Evolutionary conservation across 306 rosid genomes (phyloP), one percentile per base, ranked within the genome.

Genomic region (Cucurbita maxima): DNA sequence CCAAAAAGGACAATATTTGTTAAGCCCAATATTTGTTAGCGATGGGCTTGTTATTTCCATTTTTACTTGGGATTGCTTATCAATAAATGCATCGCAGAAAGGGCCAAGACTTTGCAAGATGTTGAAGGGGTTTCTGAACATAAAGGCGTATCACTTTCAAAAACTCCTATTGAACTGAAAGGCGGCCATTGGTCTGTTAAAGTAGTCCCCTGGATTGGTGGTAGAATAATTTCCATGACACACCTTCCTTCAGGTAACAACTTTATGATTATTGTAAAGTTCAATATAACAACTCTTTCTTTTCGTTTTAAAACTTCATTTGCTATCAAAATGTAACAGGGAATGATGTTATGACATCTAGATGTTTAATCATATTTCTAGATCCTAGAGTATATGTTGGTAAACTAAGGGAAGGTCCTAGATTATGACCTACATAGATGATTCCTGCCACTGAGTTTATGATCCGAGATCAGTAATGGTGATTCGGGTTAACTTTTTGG

Each of bases 171-270:
- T 78, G 96, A 92, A 81, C 78, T 92, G 84, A 92, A 84, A 81
- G 88, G 84, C 71, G 81, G 85, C 38, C 80, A 80, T 67, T 92
- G 98, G 98, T 71, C 41, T 83, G 78, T 87, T 67, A 82, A 92
- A 83, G 80, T 87, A 48, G 88, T 90, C 79, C 96, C 98, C 66
- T 88, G 98, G 98, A 92, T 88, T 82, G 96, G 98, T 50, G 98
- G 96, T 55, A 83, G 98, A 90, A 88, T 92, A 58, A 83, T 90
- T 75, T 90, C 98, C 75, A 92, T 90, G 96, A 76, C 70, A 71
- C 92, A 92, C 88, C 74, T 82, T 76, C 90, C 91, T 64, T 87
- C 98, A 54, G 98, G 98, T 92, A 87, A 81, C 76, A 19, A 10
- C 18, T 47, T 38, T 6, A 40, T 40, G 5, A 58, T 55, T 30